Evolutionary conservation across 148 eudicot genomes (phyloP), one percentile per base, ranked within the genome.

Genomic region (Bassia scoparia): DNA sequence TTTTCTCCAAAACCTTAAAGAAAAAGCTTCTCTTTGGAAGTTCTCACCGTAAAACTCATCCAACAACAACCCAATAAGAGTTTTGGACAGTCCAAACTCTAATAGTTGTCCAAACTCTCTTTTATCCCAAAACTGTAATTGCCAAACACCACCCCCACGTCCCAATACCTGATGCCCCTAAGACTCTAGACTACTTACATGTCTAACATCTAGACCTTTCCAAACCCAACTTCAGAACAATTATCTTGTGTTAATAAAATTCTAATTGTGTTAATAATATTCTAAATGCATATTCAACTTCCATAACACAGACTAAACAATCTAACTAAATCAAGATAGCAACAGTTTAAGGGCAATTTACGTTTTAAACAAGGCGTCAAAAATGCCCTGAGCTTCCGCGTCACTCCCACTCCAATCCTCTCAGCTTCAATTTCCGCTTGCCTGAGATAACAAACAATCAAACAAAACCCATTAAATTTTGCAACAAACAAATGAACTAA

Each of bases 341-440:
- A 16, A 76, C 13, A 21, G 33, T 27, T 3, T 61, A 60, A 30
- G 69, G n/a, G 71, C 61, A 70, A 60, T 66, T 86, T 92, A 96
- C 97, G 99, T 96, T 87, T 90, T 96, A 8, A 94, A 89, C 86
- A 96, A 84, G 38, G 99, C 99, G 76, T 96, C 97, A 49, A 86
- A 96, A 48, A 96, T 82, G 82, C 69, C 83, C 80, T 92, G 99
- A 64, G 99, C 99, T 73, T 96, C 90, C 4, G 83, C 46, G 96
- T 92, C 73, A 96, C 99, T 30, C 99, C 99, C 37, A 92, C 96
- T 7, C 97, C 99, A 60, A 96, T 88, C 87, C 96, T 88, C 86
- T 96, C 96, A 14, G 96, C 97, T 34, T 91, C 97, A 60, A 84
- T 73, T 87, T 91, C 99, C 11, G 97, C 99, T 82, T 96, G 97